These are phyloP conservation scores for Gymnopilus dilepis DNA, from an alignment of 768 basidiomycete species.

Conservation along the genomic window DNA sequence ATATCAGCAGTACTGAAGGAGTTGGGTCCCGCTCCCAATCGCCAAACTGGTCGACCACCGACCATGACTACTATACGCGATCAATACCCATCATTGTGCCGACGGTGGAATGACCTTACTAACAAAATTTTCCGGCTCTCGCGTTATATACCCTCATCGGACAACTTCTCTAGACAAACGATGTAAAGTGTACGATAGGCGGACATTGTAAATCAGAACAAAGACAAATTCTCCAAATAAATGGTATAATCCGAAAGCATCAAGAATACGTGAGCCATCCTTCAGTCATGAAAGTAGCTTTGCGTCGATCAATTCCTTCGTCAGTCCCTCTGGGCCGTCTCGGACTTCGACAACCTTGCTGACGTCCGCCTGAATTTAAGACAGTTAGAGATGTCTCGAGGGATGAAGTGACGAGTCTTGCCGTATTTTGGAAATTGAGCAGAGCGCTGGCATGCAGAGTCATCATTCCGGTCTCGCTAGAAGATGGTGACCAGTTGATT, in stretches of 20 bases:
- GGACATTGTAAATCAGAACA: background rate
- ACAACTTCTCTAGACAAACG: background rate
- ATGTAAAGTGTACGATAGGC: background rate
- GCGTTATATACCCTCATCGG: background rate
- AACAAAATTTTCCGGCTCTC: background rate
- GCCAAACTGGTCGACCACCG: constrained; percentile 1
- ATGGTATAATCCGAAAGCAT: constrained; percentile 3
- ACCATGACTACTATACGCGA: background rate
- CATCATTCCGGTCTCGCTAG: constrained; percentile 75
- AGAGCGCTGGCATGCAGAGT: constrained; percentile 87
- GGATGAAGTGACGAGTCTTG: constrained; percentile 39
- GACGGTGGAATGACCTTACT: background rate
- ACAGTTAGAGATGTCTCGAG: background rate
- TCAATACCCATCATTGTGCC: background rate
- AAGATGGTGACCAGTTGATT: constrained; percentile 86
- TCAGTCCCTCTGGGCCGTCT: constrained; percentile 83
- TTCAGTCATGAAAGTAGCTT: constrained; percentile 36
- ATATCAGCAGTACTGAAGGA: background rate
- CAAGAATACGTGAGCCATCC: background rate
- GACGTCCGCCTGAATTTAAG: constrained; percentile 62
- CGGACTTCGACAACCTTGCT: constrained; percentile 81
- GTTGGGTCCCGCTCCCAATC: background rate
- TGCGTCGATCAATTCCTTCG: constrained; percentile 70
- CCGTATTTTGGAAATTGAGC: constrained; percentile 79
- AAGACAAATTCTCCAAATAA: background rate